Conservation (phyloP, 768 basidiomycete genomes). For the Russula emetica region DNA sequence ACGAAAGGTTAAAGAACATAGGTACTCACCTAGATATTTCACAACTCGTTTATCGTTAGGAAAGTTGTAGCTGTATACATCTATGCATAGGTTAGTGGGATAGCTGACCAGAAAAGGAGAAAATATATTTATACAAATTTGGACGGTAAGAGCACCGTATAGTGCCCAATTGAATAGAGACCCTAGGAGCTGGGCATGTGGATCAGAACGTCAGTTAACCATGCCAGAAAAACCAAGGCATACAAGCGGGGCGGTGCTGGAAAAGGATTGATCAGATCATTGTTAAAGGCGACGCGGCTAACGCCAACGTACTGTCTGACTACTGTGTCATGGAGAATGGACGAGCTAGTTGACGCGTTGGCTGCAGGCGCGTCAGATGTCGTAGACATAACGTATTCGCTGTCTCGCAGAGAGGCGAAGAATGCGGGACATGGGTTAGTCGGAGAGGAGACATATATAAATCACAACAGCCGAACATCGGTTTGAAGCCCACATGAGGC, state of each 20-base stretch:
- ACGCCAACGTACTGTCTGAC: not conserved
- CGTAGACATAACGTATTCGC: not conserved
- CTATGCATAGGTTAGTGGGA: conserved; percentile 1
- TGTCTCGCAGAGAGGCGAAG: not conserved
- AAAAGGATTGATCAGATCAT: not conserved
- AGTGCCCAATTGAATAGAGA: conserved; percentile 31
- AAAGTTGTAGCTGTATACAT: conserved; percentile 24
- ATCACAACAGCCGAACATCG: not conserved
- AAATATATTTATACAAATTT: conserved; percentile 30
- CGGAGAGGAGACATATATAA: conserved; percentile 1
- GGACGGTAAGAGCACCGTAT: conserved; percentile 33
- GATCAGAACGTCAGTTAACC: not conserved
- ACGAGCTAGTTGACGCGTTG: no score
- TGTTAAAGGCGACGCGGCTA: no score
- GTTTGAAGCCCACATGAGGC: not conserved
- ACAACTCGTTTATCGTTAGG: not conserved
- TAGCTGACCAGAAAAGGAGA: not conserved
- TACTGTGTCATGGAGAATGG: not conserved
- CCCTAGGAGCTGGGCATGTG: conserved; percentile 8
- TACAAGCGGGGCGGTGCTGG: conserved; percentile 18
- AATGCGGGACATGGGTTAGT: no score
- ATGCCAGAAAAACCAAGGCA: not conserved
- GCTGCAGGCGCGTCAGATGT: not conserved
- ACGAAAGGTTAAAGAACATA: not conserved
- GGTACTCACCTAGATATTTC: conserved; percentile 11